Evolutionary conservation across 371 early-diverging fungal species (phyloP).

Genomic region (Basidiobolus meristosporus): DNA sequence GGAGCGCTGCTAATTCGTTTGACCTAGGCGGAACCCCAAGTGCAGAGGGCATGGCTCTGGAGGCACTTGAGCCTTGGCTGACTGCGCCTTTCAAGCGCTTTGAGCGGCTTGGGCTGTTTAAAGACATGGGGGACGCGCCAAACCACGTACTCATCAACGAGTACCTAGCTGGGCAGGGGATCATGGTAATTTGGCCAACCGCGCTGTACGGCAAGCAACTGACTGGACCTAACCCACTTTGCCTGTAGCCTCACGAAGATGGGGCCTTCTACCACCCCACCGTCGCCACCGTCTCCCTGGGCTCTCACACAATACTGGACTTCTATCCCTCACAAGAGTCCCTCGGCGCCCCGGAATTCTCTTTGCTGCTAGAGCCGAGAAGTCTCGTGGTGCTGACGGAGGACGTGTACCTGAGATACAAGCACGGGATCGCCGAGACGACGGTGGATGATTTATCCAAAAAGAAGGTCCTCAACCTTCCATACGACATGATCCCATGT

Average conservation of each 20-base stretch:
- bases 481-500: not conserved
- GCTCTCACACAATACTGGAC: constrained; percentile 19
- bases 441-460: constrained; percentile 11
- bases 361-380: constrained; percentile 8
- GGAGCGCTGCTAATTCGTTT: not conserved
- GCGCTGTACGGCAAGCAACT: too few species aligned
- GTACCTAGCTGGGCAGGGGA: constrained; percentile 30
- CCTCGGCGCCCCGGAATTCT: constrained; percentile 6
- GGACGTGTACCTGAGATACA: constrained; percentile 18
- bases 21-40: constrained; percentile 12
- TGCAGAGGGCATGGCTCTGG: constrained; percentile 11
- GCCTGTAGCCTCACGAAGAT: constrained; percentile 25
- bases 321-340: constrained; percentile 7
- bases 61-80: constrained; percentile 22
- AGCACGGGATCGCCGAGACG: constrained; percentile 29
- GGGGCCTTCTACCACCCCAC: constrained; percentile 30
- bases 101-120: not conserved
- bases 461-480: constrained; percentile 9
- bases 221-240: not conserved
- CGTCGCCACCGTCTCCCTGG: constrained; percentile 31
- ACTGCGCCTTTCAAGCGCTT: constrained; percentile 2
- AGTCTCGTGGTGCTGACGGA: constrained; percentile 23
- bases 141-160: constrained; percentile 38
- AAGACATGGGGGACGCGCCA: constrained; percentile 7
- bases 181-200: constrained; percentile 15